Conservation (phyloP, 2,329 filamentous ascomycete species). For the Byssothecium circinans region DNA sequence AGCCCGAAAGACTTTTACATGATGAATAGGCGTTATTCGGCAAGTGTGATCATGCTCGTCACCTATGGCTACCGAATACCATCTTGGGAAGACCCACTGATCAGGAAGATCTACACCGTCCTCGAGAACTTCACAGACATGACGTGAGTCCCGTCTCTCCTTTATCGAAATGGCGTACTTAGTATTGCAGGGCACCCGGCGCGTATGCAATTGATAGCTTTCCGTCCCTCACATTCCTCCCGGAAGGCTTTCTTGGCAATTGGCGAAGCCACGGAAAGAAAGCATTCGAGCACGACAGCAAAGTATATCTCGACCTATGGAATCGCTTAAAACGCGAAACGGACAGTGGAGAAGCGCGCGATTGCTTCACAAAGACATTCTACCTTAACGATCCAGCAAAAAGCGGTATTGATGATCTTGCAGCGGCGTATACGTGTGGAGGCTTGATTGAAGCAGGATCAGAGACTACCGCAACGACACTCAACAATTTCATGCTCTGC, state of each 20-base stretch:
- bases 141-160: slow-evolving; percentile 12
- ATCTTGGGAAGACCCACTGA: slow-evolving; percentile 34
- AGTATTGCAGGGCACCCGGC: slow-evolving; percentile 19
- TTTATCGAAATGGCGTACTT: not conserved
- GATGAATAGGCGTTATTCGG: slow-evolving; percentile 37
- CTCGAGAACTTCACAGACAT: slow-evolving; percentile 37
- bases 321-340: slow-evolving; percentile 34
- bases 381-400: slow-evolving; percentile 36
- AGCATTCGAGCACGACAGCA: slow-evolving; percentile 34
- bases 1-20: slow-evolving; percentile 35
- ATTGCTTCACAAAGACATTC: slow-evolving; percentile 41
- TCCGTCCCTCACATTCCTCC: slow-evolving; percentile 32
- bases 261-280: slow-evolving; percentile 30
- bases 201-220: slow-evolving; percentile 35
- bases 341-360: slow-evolving; percentile 27
- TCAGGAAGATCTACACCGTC: slow-evolving; percentile 36
- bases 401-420: slow-evolving; percentile 37
- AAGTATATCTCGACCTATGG: slow-evolving; percentile 39
- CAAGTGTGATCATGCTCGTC: slow-evolving; percentile 38
- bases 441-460: slow-evolving; percentile 40
- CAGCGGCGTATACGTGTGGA: slow-evolving; percentile 39
- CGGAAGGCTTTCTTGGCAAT: slow-evolving; percentile 34
- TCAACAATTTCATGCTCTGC: slow-evolving; percentile 36
- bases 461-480: slow-evolving; percentile 34
- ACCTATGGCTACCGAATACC: slow-evolving; percentile 41